Conservation (phyloP, 1,284 basidiomycete genomes). For the Pterula multifida region DNA sequence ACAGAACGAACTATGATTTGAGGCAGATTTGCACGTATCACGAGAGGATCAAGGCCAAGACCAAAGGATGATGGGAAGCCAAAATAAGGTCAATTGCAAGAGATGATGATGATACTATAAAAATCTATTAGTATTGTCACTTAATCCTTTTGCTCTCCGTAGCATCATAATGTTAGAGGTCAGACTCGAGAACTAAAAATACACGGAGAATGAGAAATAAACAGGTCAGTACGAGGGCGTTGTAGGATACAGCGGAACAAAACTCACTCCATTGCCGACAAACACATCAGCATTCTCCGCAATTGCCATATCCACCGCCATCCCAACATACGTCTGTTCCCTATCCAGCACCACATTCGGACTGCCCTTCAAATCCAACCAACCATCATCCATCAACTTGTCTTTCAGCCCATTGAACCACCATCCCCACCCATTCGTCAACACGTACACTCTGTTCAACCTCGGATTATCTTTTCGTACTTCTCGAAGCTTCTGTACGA, state of each 20-base stretch:
- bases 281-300: conserved; percentile 59
- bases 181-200: conserved; percentile 42
- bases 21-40: too few relatives aligned
- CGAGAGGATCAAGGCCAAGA: too few relatives aligned
- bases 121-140: conserved; percentile 26
- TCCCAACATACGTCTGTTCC: conserved; percentile 40
- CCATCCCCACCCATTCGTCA: conserved; percentile 49
- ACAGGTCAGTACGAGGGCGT: conserved; percentile 4
- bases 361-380: conserved; percentile 32
- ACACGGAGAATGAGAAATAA: conserved; percentile 1
- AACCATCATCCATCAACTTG: conserved; percentile 35
- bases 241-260: conserved; percentile 13
- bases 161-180: conserved; percentile 45
- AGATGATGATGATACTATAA: conserved; percentile 17
- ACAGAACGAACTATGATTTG: too few relatives aligned
- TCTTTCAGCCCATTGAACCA: conserved; percentile 34
- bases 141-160: conserved; percentile 32
- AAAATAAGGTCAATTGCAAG: not conserved
- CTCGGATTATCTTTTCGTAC: conserved; percentile 24
- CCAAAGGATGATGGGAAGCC: too few relatives aligned
- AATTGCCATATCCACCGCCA: conserved; percentile 62
- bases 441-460: conserved; percentile 30
- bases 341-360: conserved; percentile 28
- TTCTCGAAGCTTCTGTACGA: conserved; percentile 31
- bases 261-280: conserved; percentile 65